These are phyloP conservation scores for Coelastrella sp. DNA, from an alignment of 139 green algal species.

Conservation along the genomic window DNA sequence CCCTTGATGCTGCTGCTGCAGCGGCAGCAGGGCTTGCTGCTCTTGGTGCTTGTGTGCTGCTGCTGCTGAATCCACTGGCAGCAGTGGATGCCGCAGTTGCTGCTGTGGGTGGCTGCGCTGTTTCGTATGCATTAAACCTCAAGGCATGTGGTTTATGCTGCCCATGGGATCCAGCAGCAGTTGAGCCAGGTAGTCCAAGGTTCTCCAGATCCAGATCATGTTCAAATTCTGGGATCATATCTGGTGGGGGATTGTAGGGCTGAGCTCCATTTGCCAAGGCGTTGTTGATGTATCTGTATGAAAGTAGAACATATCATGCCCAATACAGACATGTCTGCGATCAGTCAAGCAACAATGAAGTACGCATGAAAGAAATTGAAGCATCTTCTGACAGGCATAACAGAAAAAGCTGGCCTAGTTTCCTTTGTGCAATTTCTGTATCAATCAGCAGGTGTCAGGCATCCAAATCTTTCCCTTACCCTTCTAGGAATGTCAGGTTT, in stretches of 20 bases:
- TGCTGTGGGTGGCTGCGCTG: slow-evolving; percentile 24
- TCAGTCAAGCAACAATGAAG: too few species aligned
- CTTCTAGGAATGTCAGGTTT: slow-evolving; percentile 74
- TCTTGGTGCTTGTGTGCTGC: background rate
- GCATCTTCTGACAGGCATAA: too few species aligned
- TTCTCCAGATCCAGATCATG: slow-evolving; percentile 15
- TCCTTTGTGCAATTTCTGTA: too few species aligned
- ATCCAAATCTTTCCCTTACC: slow-evolving; percentile 9
- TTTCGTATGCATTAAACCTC: slow-evolving; percentile 56
- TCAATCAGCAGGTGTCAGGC: too few species aligned
- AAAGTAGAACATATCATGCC: too few species aligned
- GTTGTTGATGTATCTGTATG: slow-evolving; percentile 9
- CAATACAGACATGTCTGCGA: too few species aligned
- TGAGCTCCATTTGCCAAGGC: slow-evolving; percentile 61
- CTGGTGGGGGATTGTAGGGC: slow-evolving; percentile 71
- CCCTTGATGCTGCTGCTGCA: slow-evolving; percentile 34
- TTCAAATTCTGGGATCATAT: slow-evolving; percentile 42
- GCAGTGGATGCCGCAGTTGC: slow-evolving; percentile 33
- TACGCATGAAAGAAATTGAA: too few species aligned
- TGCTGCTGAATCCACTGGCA: slow-evolving; percentile 20
- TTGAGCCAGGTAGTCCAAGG: background rate
- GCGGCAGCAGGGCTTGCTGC: background rate
- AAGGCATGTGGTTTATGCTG: slow-evolving; percentile 44
- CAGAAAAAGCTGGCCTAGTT: too few species aligned
- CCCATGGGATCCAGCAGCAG: background rate